Evolutionary conservation across 106 monocot genomes (phyloP).

Genomic region (Triglochin maritima): DNA sequence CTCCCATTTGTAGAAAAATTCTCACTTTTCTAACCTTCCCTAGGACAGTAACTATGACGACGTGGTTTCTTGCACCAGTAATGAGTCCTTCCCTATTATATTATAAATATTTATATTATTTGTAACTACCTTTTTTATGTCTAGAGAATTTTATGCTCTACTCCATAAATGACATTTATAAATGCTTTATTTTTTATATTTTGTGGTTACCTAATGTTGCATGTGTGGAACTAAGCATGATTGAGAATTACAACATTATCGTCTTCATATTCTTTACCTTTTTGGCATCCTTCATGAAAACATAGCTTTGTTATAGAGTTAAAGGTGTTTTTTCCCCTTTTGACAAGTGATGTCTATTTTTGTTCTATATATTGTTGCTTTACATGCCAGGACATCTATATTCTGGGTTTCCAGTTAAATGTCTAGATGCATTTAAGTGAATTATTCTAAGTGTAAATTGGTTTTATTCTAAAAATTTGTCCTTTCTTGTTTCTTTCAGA

Average conservation of each 20-base stretch:
- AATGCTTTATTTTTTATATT: no score
- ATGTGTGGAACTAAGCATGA: no score
- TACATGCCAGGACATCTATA: not conserved
- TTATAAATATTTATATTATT: no score
- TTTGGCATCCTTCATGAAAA: not conserved
- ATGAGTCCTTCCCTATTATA: no score
- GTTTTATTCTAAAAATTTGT: constrained; percentile 4
- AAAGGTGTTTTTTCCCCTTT: not conserved
- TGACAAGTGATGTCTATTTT: not conserved
- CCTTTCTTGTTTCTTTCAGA: constrained; percentile 23
- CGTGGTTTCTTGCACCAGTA: no score
- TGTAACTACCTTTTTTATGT: no score
- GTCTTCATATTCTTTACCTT: not conserved
- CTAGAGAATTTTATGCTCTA: no score
- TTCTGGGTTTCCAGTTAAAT: not conserved
- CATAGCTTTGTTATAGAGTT: not conserved
- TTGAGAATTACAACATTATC: not conserved
- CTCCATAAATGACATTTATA: no score
- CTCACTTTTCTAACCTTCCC: no score
- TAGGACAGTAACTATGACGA: no score
- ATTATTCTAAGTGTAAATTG: not conserved
- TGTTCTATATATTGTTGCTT: no score
- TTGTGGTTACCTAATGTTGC: not conserved
- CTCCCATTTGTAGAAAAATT: no score
- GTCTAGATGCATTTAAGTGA: not conserved